Conservation (phyloP, 306 rosid species). For the Trifolium dubium region DNA sequence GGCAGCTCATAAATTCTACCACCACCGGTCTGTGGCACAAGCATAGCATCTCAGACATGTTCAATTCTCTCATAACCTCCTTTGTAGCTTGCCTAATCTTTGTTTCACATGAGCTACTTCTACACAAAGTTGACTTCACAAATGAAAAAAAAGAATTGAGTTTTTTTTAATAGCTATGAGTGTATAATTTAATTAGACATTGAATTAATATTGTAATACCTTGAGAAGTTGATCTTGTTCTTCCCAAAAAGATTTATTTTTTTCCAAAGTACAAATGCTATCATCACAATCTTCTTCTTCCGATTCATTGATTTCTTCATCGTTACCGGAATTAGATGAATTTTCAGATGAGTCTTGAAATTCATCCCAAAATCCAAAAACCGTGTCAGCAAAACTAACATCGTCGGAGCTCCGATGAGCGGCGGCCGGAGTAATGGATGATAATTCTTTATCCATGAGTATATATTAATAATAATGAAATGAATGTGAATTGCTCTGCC, state of each 20-base stretch:
- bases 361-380: constrained; percentile 65
- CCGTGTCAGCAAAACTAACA: constrained; percentile 54
- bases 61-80: constrained; percentile 51
- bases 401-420: constrained; percentile 42
- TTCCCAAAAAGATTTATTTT: constrained; percentile 64
- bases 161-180: background rate
- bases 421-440: background rate
- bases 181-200: background rate
- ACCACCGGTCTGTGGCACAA: constrained; percentile 47
- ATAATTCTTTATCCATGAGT: constrained; percentile 19
- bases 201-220: constrained; percentile 43
- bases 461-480: background rate
- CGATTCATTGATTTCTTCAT: background rate
- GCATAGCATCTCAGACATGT: constrained; percentile 44
- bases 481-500: constrained; percentile 9
- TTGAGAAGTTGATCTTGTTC: constrained; percentile 63
- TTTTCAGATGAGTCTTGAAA: constrained; percentile 42
- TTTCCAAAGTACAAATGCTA: constrained; percentile 36
- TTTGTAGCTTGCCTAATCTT: constrained; percentile 63
- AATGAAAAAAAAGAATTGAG: background rate
- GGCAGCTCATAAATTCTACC: constrained; percentile 51
- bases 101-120: constrained; percentile 59
- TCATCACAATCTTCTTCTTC: constrained; percentile 12
- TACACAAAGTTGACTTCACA: constrained; percentile 53
- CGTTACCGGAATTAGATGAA: constrained; percentile 48